These are phyloP conservation scores for Schizonepeta tenuifolia DNA, from an alignment of 257 asterid species.

Conservation along the genomic window DNA sequence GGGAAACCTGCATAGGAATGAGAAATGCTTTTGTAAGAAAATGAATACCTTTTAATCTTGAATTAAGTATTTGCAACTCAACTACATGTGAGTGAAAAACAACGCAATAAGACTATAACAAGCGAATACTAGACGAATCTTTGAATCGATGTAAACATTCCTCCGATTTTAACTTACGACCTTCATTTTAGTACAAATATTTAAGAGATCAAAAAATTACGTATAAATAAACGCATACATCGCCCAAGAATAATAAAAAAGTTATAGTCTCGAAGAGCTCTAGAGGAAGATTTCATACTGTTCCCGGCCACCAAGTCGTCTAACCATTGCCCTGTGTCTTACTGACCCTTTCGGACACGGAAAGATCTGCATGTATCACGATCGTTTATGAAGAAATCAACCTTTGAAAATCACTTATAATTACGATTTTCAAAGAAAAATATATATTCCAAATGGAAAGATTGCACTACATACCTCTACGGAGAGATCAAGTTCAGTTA, in stretches of 20 bases:
- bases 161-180: not conserved
- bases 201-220: not conserved
- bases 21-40: slow-evolving; percentile 6
- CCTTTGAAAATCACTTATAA: not conserved
- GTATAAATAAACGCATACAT: not conserved
- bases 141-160: slow-evolving; percentile 3
- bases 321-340: slow-evolving; percentile 68
- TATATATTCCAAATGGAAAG: not conserved
- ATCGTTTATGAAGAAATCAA: slow-evolving; percentile 5
- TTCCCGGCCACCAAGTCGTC: slow-evolving; percentile 70
- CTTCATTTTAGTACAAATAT: not conserved
- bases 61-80: slow-evolving; percentile 12
- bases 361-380: slow-evolving; percentile 57
- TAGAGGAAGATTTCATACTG: slow-evolving; percentile 49
- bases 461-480: slow-evolving; percentile 49
- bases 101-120: slow-evolving; percentile 12
- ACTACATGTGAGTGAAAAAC: not conserved
- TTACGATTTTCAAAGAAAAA: not conserved
- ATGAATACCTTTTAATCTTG: slow-evolving; percentile 15
- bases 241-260: not conserved
- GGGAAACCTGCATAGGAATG: slow-evolving; percentile 62
- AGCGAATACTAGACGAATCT: not conserved
- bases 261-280: not conserved
- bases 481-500: slow-evolving; percentile 82
- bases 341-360: slow-evolving; percentile 86